Evolutionary conservation across 1,139 yeast species (phyloP), one percentile per base, ranked within the genome.

Genomic region (Pichia sp.): DNA sequence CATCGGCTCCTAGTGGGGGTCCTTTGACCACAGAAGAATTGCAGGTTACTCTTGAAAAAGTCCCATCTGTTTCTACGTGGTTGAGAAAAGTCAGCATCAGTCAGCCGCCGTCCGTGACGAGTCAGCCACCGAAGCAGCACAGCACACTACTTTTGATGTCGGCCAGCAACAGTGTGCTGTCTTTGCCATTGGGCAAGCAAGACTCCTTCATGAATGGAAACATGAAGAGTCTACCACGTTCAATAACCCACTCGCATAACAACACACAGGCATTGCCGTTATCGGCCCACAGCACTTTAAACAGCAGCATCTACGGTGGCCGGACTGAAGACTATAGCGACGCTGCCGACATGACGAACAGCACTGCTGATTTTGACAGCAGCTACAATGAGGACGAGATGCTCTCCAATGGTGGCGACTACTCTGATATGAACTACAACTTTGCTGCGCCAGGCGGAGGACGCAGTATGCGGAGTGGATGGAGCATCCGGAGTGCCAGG

Each of bases 111-210:
- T 60, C 60, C 2, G 50, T 54, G n/a, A 51, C 59, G 15, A 16
- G 40, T 19, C 55, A 52, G 30, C 57, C 49, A 13, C 58, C 61
- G 15, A 63, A 59, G 43, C 56, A 59, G 8, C 40, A 54, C 7
- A 54, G 11, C n/a, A 42, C 31, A 16, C 11, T 29, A 2, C 34
- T 52, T 10, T 15, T 54, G n/a, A 44, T 57, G 54, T 57, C 59
- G 2, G 57, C 57, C 4, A 52, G 47, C 40, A 54, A 50, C 36
- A 57, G 59, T 48, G 45, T 54, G 13, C 13, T 44, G 8, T 57
- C 59, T 8, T 19, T 54, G 11, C 55, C 59, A 5, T 11, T 45
- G 3, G 15, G 23, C 31, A 49, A 49, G 7, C 30, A 31, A 10
- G 29, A 45, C 8, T 6, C 30, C 7, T 11, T 26, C 7, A 19